A percentile compares a stretch with the other conserved stretches of the same genome.
phyloP scores from a whole-genome alignment of 192 early-diverging fungal genomes.

The Podila verticillata region DNA sequence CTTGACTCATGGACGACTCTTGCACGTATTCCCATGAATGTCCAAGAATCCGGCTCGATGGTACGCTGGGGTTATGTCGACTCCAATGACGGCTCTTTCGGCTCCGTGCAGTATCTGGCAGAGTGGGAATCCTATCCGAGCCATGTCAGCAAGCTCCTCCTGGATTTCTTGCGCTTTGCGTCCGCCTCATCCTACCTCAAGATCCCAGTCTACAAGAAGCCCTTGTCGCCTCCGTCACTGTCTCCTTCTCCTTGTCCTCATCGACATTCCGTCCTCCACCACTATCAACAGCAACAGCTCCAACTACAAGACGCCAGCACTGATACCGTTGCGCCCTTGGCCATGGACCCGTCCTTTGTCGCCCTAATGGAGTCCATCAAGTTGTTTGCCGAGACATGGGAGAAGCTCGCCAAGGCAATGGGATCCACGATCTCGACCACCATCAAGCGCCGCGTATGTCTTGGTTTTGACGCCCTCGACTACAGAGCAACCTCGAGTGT shows the following conservation, averaged over 20 bases:
- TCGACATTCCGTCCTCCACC: not conserved
- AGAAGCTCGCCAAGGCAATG: slow-evolving; percentile 5
- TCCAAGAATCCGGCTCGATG: not conserved
- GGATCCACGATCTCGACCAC: not conserved
- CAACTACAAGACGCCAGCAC: not conserved
- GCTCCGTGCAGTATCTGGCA: slow-evolving; percentile 10
- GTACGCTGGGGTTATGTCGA: slow-evolving; percentile 11
- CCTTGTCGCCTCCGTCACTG: not conserved
- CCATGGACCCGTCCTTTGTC: slow-evolving; percentile 3
- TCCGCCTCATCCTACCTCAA: slow-evolving; percentile 15
- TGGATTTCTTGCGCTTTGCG: slow-evolving; percentile 19
- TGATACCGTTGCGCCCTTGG: not conserved
- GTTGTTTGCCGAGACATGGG: slow-evolving; percentile 16
- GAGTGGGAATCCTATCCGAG: slow-evolving; percentile 13
- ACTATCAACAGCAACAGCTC: not conserved
- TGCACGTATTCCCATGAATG: not conserved
- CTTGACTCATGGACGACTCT: not conserved
- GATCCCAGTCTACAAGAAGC: not conserved
- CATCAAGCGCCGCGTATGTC: slow-evolving; percentile 13
- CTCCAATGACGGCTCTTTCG: slow-evolving; percentile 9
- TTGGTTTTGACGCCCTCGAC: slow-evolving; percentile 13
- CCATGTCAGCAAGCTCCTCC: slow-evolving; percentile 8
- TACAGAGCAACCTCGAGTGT: not conserved
- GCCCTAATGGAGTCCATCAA: slow-evolving; percentile 9
- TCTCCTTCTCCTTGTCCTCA: not conserved